Conservation (phyloP, 208 protist species). For the Trypanosoma congolense region DNA sequence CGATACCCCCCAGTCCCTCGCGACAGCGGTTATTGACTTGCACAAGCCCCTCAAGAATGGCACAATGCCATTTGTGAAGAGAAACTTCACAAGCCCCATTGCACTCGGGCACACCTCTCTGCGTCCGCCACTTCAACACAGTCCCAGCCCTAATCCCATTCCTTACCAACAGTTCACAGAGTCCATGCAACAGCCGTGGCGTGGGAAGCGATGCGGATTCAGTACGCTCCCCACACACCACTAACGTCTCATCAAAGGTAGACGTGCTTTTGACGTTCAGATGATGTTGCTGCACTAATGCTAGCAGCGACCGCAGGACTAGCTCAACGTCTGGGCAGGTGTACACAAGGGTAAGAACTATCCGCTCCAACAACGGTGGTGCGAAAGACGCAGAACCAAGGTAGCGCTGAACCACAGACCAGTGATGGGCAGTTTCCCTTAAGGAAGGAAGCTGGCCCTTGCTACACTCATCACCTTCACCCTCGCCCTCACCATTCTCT, state of each 20-base stretch:
- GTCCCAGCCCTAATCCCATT: conserved; percentile 11
- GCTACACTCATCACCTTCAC: not conserved
- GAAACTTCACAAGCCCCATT: not conserved
- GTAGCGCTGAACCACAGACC: conserved; percentile 3
- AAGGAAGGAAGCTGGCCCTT: conserved; percentile 10
- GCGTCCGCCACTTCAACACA: conserved; percentile 14
- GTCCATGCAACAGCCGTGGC: conserved; percentile 19
- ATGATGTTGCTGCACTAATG: conserved; percentile 8
- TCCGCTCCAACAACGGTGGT: conserved; percentile 20
- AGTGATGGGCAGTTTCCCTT: conserved; percentile 12
- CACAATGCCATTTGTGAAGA: conserved; percentile 12
- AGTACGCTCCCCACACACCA: not conserved
- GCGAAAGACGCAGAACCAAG: conserved; percentile 9
- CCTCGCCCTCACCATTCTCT: not conserved
- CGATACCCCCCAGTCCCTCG: not conserved
- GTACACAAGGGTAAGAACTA: conserved; percentile 26
- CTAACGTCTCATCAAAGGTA: too few relatives aligned
- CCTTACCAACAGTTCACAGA: conserved; percentile 18
- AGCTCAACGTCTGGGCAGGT: conserved; percentile 26
- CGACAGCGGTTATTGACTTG: not conserved
- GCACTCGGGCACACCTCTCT: conserved; percentile 12
- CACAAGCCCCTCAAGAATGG: conserved; percentile 7
- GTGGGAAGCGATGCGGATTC: conserved; percentile 15
- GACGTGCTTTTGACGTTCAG: too few relatives aligned
- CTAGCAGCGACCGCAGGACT: conserved; percentile 12